A percentile compares a stretch with the other conserved stretches of the same genome.
These are phyloP conservation scores for Neostapfia colusana DNA, from an alignment of 176 grass and related monocot species.

Conservation along the genomic window DNA sequence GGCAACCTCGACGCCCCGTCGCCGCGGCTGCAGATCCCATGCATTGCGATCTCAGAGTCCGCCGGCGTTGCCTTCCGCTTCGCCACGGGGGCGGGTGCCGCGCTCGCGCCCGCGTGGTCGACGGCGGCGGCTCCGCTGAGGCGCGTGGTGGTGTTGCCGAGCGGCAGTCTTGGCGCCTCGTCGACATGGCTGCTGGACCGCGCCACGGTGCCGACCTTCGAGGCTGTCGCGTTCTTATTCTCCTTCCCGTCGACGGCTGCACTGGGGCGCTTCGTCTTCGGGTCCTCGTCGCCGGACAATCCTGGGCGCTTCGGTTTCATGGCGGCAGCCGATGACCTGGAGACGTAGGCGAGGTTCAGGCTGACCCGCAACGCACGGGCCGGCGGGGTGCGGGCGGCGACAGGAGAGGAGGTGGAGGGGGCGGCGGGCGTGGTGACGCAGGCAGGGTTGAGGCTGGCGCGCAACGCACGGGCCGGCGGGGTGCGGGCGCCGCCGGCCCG, in stretches of 20 bases:
- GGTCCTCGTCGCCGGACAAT: not conserved
- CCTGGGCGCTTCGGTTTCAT: not conserved
- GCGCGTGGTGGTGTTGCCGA: too few species aligned
- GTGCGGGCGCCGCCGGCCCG: not conserved
- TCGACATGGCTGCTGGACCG: too few species aligned
- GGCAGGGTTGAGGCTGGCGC: slow-evolving; percentile 12
- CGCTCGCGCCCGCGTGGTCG: not conserved
- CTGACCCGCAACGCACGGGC: not conserved
- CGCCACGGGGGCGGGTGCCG: not conserved
- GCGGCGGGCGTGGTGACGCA: not conserved
- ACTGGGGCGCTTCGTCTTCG: not conserved
- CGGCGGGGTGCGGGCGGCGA: not conserved
- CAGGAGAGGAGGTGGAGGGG: too few species aligned
- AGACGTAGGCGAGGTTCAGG: not conserved
- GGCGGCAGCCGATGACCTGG: not conserved
- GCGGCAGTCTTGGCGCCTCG: too few species aligned
- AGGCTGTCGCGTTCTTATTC: not conserved
- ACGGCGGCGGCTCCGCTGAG: too few species aligned
- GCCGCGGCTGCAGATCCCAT: not conserved
- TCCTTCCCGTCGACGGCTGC: not conserved
- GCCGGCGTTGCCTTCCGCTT: not conserved
- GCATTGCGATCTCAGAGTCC: not conserved
- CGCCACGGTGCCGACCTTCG: not conserved
- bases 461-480: not conserved
- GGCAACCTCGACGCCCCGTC: not conserved